Base-by-base conservation (phyloP, 352 stramenopile genomes). In the Globisporangium spinosum region DNA sequence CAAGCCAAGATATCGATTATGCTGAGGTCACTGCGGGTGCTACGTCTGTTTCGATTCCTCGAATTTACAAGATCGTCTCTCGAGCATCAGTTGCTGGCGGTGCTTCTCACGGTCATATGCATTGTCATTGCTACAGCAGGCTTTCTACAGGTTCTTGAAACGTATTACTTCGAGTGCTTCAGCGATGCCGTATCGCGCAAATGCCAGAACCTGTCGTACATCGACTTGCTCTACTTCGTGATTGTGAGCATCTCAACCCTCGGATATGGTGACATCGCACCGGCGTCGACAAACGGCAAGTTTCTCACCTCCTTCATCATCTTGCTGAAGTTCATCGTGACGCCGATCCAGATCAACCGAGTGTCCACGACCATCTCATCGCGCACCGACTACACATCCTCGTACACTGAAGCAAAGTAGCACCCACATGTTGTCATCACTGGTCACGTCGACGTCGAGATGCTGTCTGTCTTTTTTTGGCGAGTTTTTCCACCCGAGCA, bases 181-280 rank as follows among this genome's bases (percentile, higher is more conserved):
- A 62, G 60, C 6, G 71, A 84, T 1, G 38, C 64, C 17, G 58
- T 64, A 0, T 51, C 59, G 35, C 88, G 79, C 62, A 71, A 72
- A 20, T 94, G 86, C 58, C 82, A 87, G 17, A 75, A 89, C 59
- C 72, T 89, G 22, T 78, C 77, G 17, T 91, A 89, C 67, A 75
- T 90, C 34, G 80, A 94, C 60, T 82, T 90, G 66, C 75, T 94
- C 27, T 94, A 94, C 70, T 92, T 92, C 64, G 83, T 90, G 22
- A 77, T 94, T 25, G 86, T 94, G n/a, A 94, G 85, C 38, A 94
- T 95, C 38, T 92, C 86, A 2, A 95, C 89, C 4, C 76, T 96
- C 10, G 88, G 89, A 2, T 96, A 95, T 63, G 89, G 89, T 3
- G 89, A 96, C 59, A 89, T 96, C 23, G 74, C 74, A 17, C 87